Evolutionary conservation across 108 stramenopile species (phyloP).

Genomic region (Fragilaria radians): DNA sequence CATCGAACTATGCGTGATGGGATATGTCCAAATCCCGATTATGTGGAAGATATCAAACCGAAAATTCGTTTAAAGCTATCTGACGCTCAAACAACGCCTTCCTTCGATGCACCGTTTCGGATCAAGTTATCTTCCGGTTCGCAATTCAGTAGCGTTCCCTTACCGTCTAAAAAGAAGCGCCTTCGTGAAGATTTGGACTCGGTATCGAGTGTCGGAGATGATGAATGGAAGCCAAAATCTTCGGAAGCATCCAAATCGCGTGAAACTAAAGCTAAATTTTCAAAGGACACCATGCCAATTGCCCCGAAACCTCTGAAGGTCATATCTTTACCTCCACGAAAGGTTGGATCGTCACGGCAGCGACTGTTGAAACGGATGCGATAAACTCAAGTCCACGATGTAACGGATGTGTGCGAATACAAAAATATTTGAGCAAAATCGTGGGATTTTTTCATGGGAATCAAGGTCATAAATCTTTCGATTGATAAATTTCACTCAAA

Average conservation of each 20-base stretch:
- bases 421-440: no score
- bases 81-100: neutral
- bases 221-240: conserved; percentile 18
- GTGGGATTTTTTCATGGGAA: no score
- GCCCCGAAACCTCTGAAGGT: neutral
- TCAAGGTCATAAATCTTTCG: no score
- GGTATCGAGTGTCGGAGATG: conserved; percentile 7
- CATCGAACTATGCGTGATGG: conserved; percentile 5
- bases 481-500: no score
- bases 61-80: conserved; percentile 1
- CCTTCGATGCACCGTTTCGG: conserved; percentile 1
- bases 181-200: conserved; percentile 18
- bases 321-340: neutral
- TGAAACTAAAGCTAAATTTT: neutral
- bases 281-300: neutral
- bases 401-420: no score
- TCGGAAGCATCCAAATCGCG: conserved; percentile 1
- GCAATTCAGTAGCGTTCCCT: conserved; percentile 1
- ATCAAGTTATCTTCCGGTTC: conserved; percentile 15
- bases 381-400: no score
- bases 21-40: conserved; percentile 6
- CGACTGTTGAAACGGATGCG: conserved; percentile 20
- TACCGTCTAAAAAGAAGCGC: neutral
- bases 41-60: conserved; percentile 4
- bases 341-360: conserved; percentile 9